These are phyloP conservation scores for Yamadazyma tumulicola DNA, from an alignment of 805 yeast genomes.

Conservation along the genomic window DNA sequence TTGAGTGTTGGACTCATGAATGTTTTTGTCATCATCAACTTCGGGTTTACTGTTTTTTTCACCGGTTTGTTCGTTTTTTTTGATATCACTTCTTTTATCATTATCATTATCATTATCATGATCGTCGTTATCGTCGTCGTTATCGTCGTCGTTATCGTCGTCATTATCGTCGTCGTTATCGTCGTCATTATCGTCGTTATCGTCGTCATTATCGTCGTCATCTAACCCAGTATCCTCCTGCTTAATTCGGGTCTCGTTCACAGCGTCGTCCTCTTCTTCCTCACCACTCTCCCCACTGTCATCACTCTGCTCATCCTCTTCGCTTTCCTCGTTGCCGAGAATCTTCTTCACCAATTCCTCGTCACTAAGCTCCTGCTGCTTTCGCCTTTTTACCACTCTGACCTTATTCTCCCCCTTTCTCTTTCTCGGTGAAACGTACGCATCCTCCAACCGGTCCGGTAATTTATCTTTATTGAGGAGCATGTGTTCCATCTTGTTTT, in stretches of 20 bases:
- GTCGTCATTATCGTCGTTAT: not conserved
- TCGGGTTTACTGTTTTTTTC: conserved; percentile 5
- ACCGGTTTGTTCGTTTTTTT: conserved; percentile 1
- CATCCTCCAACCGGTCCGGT: conserved; percentile 17
- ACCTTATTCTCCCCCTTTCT: conserved; percentile 4
- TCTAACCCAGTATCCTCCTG: not conserved
- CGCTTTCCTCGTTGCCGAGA: conserved; percentile 1
- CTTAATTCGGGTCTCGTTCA: no score
- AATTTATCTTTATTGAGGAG: conserved; percentile 16
- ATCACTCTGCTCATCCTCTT: conserved; percentile 5
- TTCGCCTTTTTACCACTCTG: conserved; percentile 2
- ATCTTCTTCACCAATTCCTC: conserved; percentile 1
- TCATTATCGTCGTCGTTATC: conserved; percentile 4
- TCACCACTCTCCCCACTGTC: conserved; percentile 8
- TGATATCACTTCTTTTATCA: conserved; percentile 1
- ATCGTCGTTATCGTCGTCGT: conserved; percentile 1
- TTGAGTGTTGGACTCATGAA: not conserved
- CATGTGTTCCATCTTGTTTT: conserved; percentile 14
- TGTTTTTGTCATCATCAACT: not conserved
- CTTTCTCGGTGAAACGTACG: conserved; percentile 5
- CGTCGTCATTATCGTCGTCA: not conserved
- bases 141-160: conserved; percentile 1
- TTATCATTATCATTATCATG: conserved; percentile 5
- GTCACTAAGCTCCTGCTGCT: not conserved
- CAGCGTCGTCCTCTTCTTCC: conserved; percentile 9